These are phyloP conservation scores for Colletotrichum phormii DNA, from an alignment of 2,329 filamentous ascomycete genomes.

Conservation along the genomic window DNA sequence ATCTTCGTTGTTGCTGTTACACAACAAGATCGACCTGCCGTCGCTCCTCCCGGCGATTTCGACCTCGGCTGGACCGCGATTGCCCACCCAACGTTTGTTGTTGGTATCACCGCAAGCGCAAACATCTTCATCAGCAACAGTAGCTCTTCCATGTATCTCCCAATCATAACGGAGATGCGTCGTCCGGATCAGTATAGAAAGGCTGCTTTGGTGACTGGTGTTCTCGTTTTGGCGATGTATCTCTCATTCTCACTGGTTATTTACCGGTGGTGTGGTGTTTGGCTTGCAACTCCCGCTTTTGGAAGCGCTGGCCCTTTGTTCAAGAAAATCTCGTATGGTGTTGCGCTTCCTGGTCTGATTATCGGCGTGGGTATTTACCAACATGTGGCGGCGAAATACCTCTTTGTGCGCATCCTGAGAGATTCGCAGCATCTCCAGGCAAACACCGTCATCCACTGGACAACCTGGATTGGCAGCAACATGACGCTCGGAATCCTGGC, in stretches of 20 bases:
- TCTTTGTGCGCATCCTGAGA: conserved; percentile 62
- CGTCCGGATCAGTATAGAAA: conserved; percentile 62
- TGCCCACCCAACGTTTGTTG: conserved; percentile 45
- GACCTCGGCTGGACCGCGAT: conserved; percentile 49
- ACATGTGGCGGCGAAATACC: conserved; percentile 62
- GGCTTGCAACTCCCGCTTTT: conserved; percentile 59
- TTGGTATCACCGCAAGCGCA: conserved; percentile 51
- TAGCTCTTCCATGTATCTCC: conserved; percentile 65
- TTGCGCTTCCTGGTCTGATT: conserved; percentile 61
- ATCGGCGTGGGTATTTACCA: conserved; percentile 61
- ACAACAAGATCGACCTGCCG: conserved; percentile 59
- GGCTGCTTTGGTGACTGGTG: conserved; percentile 60
- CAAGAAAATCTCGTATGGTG: conserved; percentile 62
- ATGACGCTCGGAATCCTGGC: conserved; percentile 57
- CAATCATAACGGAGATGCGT: conserved; percentile 64
- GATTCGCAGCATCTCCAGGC: conserved; percentile 57
- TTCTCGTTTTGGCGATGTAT: conserved; percentile 61
- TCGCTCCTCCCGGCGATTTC: conserved; percentile 51
- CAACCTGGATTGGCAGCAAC: conserved; percentile 57
- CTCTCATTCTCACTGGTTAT: conserved; percentile 60
- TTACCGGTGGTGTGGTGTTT: conserved; percentile 60
- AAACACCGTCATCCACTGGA: conserved; percentile 59
- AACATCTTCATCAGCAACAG: conserved; percentile 62
- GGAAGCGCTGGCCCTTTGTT: conserved; percentile 55
- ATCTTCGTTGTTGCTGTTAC: conserved; percentile 62